phyloP scores from a whole-genome alignment of 345 rosid genomes.

The Viola odorata region DNA sequence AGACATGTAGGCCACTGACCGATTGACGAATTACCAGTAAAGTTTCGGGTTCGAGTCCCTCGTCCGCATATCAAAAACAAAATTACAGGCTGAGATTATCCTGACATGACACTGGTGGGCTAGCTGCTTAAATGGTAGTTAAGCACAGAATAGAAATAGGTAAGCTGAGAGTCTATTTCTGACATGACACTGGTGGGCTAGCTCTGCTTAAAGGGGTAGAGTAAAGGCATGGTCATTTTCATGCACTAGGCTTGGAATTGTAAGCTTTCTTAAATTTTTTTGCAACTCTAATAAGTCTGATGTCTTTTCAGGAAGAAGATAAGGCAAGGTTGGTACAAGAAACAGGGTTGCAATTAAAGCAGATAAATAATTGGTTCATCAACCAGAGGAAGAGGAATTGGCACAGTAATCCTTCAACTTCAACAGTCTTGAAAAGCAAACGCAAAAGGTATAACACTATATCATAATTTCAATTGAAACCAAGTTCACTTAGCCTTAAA shows the following conservation, averaged over 20 bases:
- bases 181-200: slow-evolving; percentile 13
- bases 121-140: background rate
- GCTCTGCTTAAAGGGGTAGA: background rate
- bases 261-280: background rate
- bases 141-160: background rate
- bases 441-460: slow-evolving; percentile 81
- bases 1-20: background rate
- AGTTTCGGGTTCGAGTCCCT: no score
- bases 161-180: background rate
- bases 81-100: no score
- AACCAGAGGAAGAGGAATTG: slow-evolving; percentile 98
- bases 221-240: background rate
- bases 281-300: background rate
- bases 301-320: slow-evolving; percentile 80
- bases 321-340: slow-evolving; percentile 93
- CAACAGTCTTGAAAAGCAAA: slow-evolving; percentile 75
- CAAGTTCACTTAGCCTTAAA: no score
- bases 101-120: slow-evolving; percentile 14
- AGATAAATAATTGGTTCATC: slow-evolving; percentile 98
- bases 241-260: background rate
- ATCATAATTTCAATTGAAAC: no score
- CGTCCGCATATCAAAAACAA: no score
- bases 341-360: slow-evolving; percentile 93
- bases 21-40: no score
- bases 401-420: slow-evolving; percentile 89